Conservation (phyloP, 495 filamentous ascomycete species). For the Cairneyella variabilis region DNA sequence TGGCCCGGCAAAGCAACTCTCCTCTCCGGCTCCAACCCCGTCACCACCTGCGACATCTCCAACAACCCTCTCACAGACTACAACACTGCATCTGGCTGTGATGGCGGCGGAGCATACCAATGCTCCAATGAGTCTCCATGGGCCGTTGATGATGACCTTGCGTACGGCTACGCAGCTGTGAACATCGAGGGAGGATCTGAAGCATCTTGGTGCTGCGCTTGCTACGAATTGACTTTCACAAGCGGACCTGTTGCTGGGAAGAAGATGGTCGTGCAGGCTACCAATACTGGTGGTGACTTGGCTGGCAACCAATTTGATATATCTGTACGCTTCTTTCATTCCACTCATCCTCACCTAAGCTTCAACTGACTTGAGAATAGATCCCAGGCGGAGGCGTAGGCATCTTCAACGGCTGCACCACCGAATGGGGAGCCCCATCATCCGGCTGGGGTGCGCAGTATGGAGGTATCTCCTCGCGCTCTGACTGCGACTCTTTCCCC, state of each 20-base stretch:
- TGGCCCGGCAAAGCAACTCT: slow-evolving; percentile 55
- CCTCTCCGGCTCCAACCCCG: slow-evolving; percentile 32
- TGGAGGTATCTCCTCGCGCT: slow-evolving; percentile 51
- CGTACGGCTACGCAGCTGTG: slow-evolving; percentile 65
- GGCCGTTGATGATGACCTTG: slow-evolving; percentile 50
- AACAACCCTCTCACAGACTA: slow-evolving; percentile 50
- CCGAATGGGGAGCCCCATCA: slow-evolving; percentile 54
- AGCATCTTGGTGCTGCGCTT: slow-evolving; percentile 60
- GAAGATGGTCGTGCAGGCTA: slow-evolving; percentile 66
- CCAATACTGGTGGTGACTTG: slow-evolving; percentile 50
- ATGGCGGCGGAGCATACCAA: slow-evolving; percentile 56
- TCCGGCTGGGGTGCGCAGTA: slow-evolving; percentile 60
- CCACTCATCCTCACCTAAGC: background rate
- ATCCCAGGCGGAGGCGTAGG: slow-evolving; percentile 68
- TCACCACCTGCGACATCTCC: slow-evolving; percentile 53
- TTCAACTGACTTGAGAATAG: slow-evolving; percentile 22
- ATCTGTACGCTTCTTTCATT: slow-evolving; percentile 4
- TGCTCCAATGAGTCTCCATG: slow-evolving; percentile 61
- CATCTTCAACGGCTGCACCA: slow-evolving; percentile 57
- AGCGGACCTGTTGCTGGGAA: slow-evolving; percentile 50
- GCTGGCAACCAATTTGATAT: slow-evolving; percentile 37
- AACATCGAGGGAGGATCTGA: slow-evolving; percentile 49
- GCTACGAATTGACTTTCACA: slow-evolving; percentile 66
- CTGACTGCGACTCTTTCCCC: slow-evolving; percentile 53
- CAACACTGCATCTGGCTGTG: slow-evolving; percentile 45